Evolutionary conservation across 495 filamentous ascomycete genomes (phyloP).

Genomic region (Annulohypoxylon maeteangense): DNA sequence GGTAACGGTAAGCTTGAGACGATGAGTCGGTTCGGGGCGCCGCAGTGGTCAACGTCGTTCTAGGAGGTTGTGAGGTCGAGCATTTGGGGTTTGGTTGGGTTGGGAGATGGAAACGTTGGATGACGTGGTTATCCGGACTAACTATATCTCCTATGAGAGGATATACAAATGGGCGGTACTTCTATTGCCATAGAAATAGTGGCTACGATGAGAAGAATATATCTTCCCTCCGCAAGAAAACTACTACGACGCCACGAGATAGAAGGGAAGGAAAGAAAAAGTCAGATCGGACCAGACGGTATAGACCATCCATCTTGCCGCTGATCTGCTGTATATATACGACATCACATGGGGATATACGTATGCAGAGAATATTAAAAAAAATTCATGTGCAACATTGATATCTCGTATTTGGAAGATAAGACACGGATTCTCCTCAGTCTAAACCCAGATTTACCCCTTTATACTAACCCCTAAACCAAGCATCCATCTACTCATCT

Average conservation of each 20-base stretch:
- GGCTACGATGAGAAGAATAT: not conserved
- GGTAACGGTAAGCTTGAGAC: constrained; percentile 78
- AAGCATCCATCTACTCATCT: no score
- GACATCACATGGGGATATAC: not conserved
- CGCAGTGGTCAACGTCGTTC: constrained; percentile 60
- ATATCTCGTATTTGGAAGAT: not conserved
- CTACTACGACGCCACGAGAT: not conserved
- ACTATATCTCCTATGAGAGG: no score
- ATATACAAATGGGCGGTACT: no score
- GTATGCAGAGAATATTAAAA: not conserved
- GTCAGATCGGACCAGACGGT: not conserved
- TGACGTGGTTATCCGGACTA: no score
- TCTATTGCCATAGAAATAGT: no score
- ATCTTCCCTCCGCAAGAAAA: not conserved
- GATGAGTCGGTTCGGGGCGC: constrained; percentile 68
- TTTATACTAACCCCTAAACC: not conserved
- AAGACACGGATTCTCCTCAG: not conserved
- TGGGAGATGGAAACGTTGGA: not conserved
- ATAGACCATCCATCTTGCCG: not conserved
- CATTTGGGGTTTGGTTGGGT: not conserved
- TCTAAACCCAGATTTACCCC: not conserved
- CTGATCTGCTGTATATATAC: constrained; percentile 14
- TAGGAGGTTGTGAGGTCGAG: not conserved
- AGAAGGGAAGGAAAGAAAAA: not conserved
- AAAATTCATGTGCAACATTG: not conserved